These are phyloP conservation scores for Sugiyamaella novakii DNA, from an alignment of 1,139 yeast genomes.

Conservation along the genomic window DNA sequence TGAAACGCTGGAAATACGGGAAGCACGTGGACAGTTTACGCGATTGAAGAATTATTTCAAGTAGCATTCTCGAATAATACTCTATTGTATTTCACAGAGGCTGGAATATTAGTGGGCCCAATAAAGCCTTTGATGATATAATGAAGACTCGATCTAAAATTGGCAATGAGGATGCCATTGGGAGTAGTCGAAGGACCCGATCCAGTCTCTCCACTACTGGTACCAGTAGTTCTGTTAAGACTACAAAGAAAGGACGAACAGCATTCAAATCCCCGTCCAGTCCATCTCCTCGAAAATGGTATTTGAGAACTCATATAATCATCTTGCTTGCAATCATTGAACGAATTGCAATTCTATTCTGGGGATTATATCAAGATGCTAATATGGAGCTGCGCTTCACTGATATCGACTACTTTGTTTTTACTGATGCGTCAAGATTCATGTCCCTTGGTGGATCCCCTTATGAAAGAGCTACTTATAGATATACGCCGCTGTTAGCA, in stretches of 20 bases:
- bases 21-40: no score
- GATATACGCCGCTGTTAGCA: constrained; percentile 88
- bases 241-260: background rate
- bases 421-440: constrained; percentile 84
- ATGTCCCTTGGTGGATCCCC: constrained; percentile 72
- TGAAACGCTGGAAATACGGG: no score
- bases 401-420: constrained; percentile 90
- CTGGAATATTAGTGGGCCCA: no score
- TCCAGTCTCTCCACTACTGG: background rate
- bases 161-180: constrained; percentile 9
- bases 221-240: background rate
- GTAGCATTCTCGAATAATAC: no score
- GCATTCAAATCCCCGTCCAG: no score
- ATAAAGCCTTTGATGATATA: constrained; percentile 2
- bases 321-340: constrained; percentile 25
- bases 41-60: no score
- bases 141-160: constrained; percentile 10
- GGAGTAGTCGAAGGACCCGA: background rate
- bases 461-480: constrained; percentile 78
- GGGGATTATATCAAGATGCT: constrained; percentile 86
- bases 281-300: constrained; percentile 23
- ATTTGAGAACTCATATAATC: constrained; percentile 23
- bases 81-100: no score
- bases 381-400: constrained; percentile 82
- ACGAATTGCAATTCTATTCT: constrained; percentile 69